phyloP scores from a whole-genome alignment of 768 basidiomycete species.

The Fibroporia radiculosa region DNA sequence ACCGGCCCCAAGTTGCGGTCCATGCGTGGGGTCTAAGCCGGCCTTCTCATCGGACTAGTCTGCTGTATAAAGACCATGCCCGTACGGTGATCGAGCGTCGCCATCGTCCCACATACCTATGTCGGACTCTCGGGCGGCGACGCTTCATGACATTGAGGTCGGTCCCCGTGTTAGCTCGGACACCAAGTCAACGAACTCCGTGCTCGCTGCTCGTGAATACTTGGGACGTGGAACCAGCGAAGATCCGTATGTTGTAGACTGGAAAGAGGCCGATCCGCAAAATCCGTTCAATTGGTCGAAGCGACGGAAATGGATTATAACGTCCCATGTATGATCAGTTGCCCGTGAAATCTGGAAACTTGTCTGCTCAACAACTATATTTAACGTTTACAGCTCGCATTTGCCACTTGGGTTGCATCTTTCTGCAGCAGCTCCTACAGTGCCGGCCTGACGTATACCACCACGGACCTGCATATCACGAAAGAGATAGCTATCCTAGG shows the following conservation, averaged over 20 bases:
- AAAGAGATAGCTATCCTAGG: slow-evolving; percentile 49
- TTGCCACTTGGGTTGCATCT: slow-evolving; percentile 49
- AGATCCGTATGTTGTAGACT: slow-evolving; percentile 49
- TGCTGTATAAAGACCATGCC: too few relatives aligned
- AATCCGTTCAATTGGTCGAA: slow-evolving; percentile 51
- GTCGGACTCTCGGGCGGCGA: too few relatives aligned
- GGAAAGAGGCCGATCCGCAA: slow-evolving; percentile 42
- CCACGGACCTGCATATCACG: slow-evolving; percentile 39
- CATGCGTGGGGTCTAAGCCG: too few relatives aligned
- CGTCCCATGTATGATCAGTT: slow-evolving; percentile 32
- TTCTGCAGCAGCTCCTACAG: slow-evolving; percentile 53
- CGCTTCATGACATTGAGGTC: too few relatives aligned
- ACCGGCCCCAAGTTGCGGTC: too few relatives aligned
- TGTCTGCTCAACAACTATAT: neutral
- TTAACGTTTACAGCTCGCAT: slow-evolving; percentile 24
- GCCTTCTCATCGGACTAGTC: too few relatives aligned
- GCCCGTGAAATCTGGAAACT: too few relatives aligned
- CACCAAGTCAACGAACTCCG: too few relatives aligned
- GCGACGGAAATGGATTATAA: slow-evolving; percentile 44
- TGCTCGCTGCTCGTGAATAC: too few relatives aligned
- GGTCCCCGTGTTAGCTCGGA: too few relatives aligned
- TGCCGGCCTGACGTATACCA: slow-evolving; percentile 40
- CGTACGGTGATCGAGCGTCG: too few relatives aligned
- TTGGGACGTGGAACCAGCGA: slow-evolving; percentile 38
- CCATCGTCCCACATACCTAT: too few relatives aligned